Conservation (phyloP, 2,329 filamentous ascomycete species). For the Penicillium rolfsii region DNA sequence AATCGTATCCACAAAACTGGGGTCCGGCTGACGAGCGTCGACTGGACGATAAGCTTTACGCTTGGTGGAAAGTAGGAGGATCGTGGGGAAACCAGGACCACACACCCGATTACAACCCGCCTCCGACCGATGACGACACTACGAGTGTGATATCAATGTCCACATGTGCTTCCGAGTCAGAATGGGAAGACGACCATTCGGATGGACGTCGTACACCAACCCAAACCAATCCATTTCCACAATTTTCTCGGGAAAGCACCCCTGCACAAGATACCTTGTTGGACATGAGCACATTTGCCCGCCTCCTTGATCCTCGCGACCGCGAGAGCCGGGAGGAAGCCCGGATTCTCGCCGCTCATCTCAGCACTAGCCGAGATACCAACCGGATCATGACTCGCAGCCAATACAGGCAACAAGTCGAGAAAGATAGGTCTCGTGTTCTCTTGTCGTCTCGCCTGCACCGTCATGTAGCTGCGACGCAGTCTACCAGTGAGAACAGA, state of each 20-base stretch:
- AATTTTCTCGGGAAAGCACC: slow-evolving; percentile 48
- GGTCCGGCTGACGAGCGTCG: slow-evolving; percentile 62
- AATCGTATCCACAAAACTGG: slow-evolving; percentile 46
- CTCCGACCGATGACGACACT: slow-evolving; percentile 64
- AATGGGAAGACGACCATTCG: slow-evolving; percentile 52
- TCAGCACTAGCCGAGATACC: slow-evolving; percentile 56
- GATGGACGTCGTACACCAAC: slow-evolving; percentile 71
- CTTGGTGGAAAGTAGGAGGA: slow-evolving; percentile 80
- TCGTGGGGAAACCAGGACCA: slow-evolving; percentile 82
- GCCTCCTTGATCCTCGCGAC: slow-evolving; percentile 78
- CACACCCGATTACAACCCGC: slow-evolving; percentile 75
- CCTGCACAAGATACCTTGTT: slow-evolving; percentile 66
- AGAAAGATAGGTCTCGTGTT: slow-evolving; percentile 71
- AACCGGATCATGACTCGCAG: slow-evolving; percentile 77
- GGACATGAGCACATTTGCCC: slow-evolving; percentile 70
- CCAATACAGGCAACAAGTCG: slow-evolving; percentile 69
- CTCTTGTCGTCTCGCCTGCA: slow-evolving; percentile 55
- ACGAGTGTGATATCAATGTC: slow-evolving; percentile 78
- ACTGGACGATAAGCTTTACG: slow-evolving; percentile 75
- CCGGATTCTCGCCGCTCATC: slow-evolving; percentile 75
- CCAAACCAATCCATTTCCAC: slow-evolving; percentile 61
- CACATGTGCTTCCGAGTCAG: slow-evolving; percentile 55
- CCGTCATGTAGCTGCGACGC: slow-evolving; percentile 26
- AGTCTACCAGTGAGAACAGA: slow-evolving; percentile 25
- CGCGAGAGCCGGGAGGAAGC: slow-evolving; percentile 81